Evolutionary conservation across 2,329 filamentous ascomycete species (phyloP), one percentile per base, ranked within the genome.

Genomic region (Trichoderma citrinoviride): DNA sequence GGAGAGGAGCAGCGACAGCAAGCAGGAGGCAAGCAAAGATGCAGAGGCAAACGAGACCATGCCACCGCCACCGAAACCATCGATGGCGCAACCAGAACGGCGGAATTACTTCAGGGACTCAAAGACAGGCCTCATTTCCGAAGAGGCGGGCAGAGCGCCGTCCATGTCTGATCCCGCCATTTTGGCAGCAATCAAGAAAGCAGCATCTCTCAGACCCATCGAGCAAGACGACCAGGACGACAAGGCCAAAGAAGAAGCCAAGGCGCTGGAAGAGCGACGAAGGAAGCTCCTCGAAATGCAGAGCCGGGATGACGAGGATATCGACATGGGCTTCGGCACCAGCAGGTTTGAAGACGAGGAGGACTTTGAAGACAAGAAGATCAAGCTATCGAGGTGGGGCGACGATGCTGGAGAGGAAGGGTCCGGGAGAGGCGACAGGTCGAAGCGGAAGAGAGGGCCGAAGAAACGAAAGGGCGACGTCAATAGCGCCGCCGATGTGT

Each of bases 281-380:
- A 89, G 87, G 75, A 89, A 86, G 69, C 90, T 97, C 80, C 81
- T 97, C 6, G 82, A 88, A 70, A 84, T 84, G 66, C 86, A 88
- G 63, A 90, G 91, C 70, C 86, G 93, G 54, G 94, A 98, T 74
- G 87, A 93, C 54, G 88, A 94, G 65, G 94, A 99, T 77, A 85
- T 99, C 78, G 95, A 99, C 73, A 86, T 98, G 82, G 94, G 93
- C 66, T 98, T 99, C 73, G 95, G 95, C 40, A 91, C 88, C 21
- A 95, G 90, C 73, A 85, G 94, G 29, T 89, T 92, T 72, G 93
- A 91, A 61, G 95, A 97, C 72, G 93, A 93, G 56, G 93, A 93
- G 66, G 93, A 96, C 68, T 85, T 90, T 68, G 91, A 93, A 46
- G 83, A 84, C 23, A 82, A 80, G 49, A 87, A 84, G 69, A 79